Evolutionary conservation across 306 rosid species (phyloP), one percentile per base, ranked within the genome.

Genomic region (Amphicarpaea edgeworthii): DNA sequence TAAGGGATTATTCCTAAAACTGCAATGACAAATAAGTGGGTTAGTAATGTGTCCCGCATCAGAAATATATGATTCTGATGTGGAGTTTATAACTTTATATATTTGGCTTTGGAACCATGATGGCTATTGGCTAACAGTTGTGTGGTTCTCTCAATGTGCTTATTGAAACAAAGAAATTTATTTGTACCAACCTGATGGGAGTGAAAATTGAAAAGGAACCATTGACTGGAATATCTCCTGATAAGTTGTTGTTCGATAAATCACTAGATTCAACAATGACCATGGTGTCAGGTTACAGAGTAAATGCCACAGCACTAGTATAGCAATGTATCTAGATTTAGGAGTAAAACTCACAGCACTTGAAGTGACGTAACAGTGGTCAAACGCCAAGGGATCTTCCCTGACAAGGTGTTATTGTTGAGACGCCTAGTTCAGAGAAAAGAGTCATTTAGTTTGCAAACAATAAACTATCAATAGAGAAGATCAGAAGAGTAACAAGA

Each of bases 191-290:
- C 99, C 98, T 96, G 91, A 87, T 88, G 43, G 97, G 93, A 73
- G 98, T 90, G 83, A 96, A 92, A 24, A 76, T 42, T 42, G 88
- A 81, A 87, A 96, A 96, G 30, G 99, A 92, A 75, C 99, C 99
- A 66, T 82, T 85, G 71, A 79, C 64, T 3, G 98, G 99, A 68
- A 85, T 37, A 3, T 77, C 77, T 80, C 99, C 99, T 26, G 57
- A 65, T 70, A 96, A 83, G 0, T 23, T 4, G 78, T 96, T 96
- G 83, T 70, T 81, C 65, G 97, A 96, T 79, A 96, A 88, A 89
- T 96, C 99, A 75, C 99, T 96, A 77, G 66, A 87, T 82, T 69
- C 68, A 75, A 67, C 63, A 68, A 87, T 53, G 64, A 28, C 65
- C 66, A 78, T 28, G 69, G 34, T 49, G 72, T 42, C 77, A 82